A percentile compares a stretch with the other conserved stretches of the same genome.
Evolutionary conservation across 176 grass and related monocot species (phyloP).

Genomic region (Urochloa ruziziensis): DNA sequence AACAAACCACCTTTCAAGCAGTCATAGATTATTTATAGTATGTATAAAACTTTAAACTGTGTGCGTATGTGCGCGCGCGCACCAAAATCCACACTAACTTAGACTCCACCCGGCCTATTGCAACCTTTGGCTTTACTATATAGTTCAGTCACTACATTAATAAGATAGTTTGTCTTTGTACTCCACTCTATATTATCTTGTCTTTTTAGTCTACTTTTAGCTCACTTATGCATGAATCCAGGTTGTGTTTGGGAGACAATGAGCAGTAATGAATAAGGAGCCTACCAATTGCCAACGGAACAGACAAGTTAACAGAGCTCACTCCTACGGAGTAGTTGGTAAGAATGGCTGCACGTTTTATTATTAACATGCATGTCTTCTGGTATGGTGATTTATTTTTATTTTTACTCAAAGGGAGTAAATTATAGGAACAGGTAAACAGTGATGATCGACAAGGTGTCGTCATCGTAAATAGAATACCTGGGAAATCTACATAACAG

Average conservation of each 20-base stretch:
- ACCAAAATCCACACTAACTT: background rate
- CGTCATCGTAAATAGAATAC: too few relatives aligned
- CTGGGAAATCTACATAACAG: too few relatives aligned
- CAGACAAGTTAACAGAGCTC: background rate
- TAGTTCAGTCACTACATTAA: background rate
- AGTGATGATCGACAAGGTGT: too few relatives aligned
- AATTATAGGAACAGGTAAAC: too few relatives aligned
- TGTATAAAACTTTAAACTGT: background rate
- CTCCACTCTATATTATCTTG: conserved; percentile 26
- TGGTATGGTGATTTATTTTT: too few relatives aligned
- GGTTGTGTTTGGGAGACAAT: background rate
- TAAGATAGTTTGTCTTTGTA: conserved; percentile 12
- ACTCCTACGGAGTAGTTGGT: too few relatives aligned
- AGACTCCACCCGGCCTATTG: background rate
- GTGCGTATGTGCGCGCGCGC: too few relatives aligned
- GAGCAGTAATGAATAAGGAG: background rate
- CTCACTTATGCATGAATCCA: conserved; percentile 20
- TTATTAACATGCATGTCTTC: too few relatives aligned
- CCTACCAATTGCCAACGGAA: background rate
- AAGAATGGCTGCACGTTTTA: too few relatives aligned
- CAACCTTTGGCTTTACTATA: background rate
- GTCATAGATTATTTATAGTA: too few relatives aligned
- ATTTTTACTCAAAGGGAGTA: too few relatives aligned
- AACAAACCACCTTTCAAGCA: too few relatives aligned
- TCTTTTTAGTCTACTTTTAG: conserved; percentile 22